Evolutionary conservation across 768 basidiomycete species (phyloP).

Genomic region (Lactarius evosmus): DNA sequence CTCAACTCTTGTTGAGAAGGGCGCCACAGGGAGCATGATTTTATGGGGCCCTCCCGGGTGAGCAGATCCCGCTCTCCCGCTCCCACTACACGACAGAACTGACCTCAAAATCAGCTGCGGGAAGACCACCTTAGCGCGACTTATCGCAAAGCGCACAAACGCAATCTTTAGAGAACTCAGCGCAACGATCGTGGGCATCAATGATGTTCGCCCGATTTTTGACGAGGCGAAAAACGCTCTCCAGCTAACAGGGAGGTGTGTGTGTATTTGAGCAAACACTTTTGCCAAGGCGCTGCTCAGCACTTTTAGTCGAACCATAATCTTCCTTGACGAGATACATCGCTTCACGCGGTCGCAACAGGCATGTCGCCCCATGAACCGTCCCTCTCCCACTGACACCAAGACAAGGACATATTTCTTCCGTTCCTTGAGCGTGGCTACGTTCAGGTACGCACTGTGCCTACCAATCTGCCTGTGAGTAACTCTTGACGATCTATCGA

Average conservation of each 20-base stretch:
- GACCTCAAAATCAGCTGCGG: constrained; percentile 46
- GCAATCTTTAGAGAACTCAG: constrained; percentile 73
- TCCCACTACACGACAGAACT: constrained; percentile 8
- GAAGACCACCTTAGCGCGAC: constrained; percentile 72
- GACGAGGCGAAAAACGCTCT: constrained; percentile 72
- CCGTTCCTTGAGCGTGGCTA: constrained; percentile 78
- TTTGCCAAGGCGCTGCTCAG: not conserved
- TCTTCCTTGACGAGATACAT: constrained; percentile 86
- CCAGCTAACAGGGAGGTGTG: constrained; percentile 59
- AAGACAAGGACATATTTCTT: constrained; percentile 67
- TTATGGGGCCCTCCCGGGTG: constrained; percentile 78
- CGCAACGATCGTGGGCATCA: constrained; percentile 67
- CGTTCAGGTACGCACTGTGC: constrained; percentile 49
- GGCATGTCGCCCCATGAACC: constrained; percentile 33
- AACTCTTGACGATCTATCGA: not conserved
- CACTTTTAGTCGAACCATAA: constrained; percentile 54
- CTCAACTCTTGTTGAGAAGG: constrained; percentile 47
- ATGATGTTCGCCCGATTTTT: constrained; percentile 67
- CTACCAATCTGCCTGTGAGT: constrained; percentile 1
- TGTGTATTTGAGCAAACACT: constrained; percentile 14
- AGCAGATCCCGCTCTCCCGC: constrained; percentile 4
- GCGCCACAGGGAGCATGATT: constrained; percentile 57
- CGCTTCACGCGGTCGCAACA: constrained; percentile 73
- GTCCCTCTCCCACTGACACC: constrained; percentile 22
- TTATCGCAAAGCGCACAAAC: constrained; percentile 60